Base-by-base conservation (phyloP, 2,329 filamentous ascomycete genomes). In the Aspergillus oerlinghausenensis region DNA sequence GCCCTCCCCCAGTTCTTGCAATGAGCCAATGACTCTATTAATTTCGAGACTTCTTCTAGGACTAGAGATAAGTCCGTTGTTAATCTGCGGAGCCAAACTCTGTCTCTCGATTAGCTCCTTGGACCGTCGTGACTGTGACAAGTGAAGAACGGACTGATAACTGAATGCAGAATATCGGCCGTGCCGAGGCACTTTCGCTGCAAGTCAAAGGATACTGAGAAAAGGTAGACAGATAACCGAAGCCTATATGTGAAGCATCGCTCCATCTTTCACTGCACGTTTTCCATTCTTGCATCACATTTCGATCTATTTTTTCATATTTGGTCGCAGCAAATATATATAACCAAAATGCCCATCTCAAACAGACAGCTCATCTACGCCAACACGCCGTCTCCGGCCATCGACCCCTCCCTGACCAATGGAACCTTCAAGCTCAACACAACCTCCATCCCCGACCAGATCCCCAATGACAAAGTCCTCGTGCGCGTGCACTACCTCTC, bases 401-500 rank as follows among this genome's bases (percentile, higher is more conserved):
- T 74, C 55, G 59, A 74, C 54, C 71, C 72, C n/a, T 70, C 71
- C 17, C 62, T 74, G 14, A 58, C 55, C 38, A 61, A 49, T 35
- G 73, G 72, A 50, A 75, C 73, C 51, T 75, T 75, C 60, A 66
- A 65, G 42, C 55, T 75, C 9, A 66, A 65, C 48, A 67, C 67
- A n/a, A 58, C 60, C 49, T 53, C 65, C 49, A 60, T 65, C 51
- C 58, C 66, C 21, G 63, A 66, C 49, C 56, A 68, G 64, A 63
- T 73, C 14, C 69, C 71, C 9, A 59, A 70, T 77, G 86, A 86
- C 62, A 75, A 90, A 67, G 77, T 90, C 55, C 79, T 90, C 57
- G 77, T 81, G 56, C 75, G 79, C 56, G 75, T 75, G 1, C 76
- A 88, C 58, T 90, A 89, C 67, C 78, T 89, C 48, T 87, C 84